A percentile compares a stretch with the other conserved stretches of the same genome.
Evolutionary conservation across 345 rosid genomes (phyloP).

Genomic region (Viola odorata): DNA sequence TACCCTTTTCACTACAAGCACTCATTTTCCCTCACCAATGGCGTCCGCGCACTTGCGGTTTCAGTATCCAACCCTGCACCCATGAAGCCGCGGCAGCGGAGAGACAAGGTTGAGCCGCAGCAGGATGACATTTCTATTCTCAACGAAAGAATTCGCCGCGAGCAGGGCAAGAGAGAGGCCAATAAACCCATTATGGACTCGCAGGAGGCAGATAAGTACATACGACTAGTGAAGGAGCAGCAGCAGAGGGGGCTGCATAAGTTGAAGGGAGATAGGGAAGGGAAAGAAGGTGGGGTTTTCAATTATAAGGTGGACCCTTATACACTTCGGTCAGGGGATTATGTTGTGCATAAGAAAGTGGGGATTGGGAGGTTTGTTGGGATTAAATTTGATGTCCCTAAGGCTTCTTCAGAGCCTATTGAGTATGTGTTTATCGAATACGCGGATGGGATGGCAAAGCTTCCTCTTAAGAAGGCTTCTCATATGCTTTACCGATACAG

Average conservation of each 20-base stretch:
- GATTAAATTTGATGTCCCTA: conserved; percentile 67
- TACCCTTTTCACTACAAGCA: conserved; percentile 16
- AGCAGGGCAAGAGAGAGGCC: conserved; percentile 51
- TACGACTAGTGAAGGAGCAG: conserved; percentile 71
- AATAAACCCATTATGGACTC: conserved; percentile 56
- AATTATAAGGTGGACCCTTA: conserved; percentile 90
- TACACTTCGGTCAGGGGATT: conserved; percentile 63
- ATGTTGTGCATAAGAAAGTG: conserved; percentile 92
- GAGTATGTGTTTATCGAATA: conserved; percentile 87
- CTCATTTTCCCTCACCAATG: conserved; percentile 29
- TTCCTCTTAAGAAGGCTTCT: conserved; percentile 84
- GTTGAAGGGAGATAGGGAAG: conserved; percentile 58
- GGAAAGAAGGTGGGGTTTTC: conserved; percentile 34
- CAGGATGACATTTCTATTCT: conserved; percentile 61
- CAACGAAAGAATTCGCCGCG: conserved; percentile 73
- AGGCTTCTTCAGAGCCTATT: conserved; percentile 50
- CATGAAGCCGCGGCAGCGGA: conserved; percentile 28
- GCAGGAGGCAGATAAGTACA: conserved; percentile 80
- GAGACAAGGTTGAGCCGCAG: conserved; percentile 39
- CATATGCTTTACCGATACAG: conserved; percentile 83
- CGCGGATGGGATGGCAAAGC: conserved; percentile 97
- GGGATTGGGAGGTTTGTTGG: conserved; percentile 88
- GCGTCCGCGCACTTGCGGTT: conserved; percentile 32
- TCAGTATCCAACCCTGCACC: conserved; percentile 24
- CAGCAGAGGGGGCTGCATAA: conserved; percentile 87